Base-by-base conservation (phyloP, 2,329 filamentous ascomycete species). In the Rhytidhysteron rufulum region DNA sequence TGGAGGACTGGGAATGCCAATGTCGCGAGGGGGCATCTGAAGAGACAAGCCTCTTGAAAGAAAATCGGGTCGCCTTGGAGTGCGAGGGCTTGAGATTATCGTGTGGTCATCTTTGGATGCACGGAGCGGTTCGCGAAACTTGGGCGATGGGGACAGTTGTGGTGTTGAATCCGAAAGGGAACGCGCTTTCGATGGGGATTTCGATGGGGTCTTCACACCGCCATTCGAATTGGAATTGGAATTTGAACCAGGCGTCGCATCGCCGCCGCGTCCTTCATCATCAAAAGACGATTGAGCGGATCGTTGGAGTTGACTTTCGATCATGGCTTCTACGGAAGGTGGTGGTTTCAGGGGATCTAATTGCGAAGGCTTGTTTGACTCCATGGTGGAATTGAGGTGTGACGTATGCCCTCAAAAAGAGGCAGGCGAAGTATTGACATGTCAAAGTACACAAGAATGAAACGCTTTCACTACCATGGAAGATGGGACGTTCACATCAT, bases 31-130 rank as follows among this genome's bases (percentile, higher is more conserved):
- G 20, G 84, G 80, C 73, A 88, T 78, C 57, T 88, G 83, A 51
- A 90, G 67, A 17, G 83, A 82, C 42, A 93, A 73, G 29, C 81
- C 82, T 41, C 80, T 78, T 25, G 74, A 62, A 37, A 80, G 71
- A 46, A 84, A 77, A 31, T 79, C 78, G 37, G 82, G 75, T 47
- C 85, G 78, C 43, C 81, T 77, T n/a, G 88, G 87, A 6, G 88
- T 94, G 37, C 58, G 64, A 30, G 69, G 68, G 39, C 59, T 61
- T 29, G 63, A 53, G 18, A 65, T 46, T 45, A 65, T 60, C 43
- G 60, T 64, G 49, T 70, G 63, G 53, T 73, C 70, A 60, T 73
- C 70, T 51, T 71, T 72, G 19, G 66, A 62, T 25, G 55, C 54
- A 20, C 57, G 56, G 20, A 49, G 42, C 30, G 65, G 58, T 48